Base-by-base conservation (phyloP, 169 alveolate genomes). In the Plasmodium inui region DNA sequence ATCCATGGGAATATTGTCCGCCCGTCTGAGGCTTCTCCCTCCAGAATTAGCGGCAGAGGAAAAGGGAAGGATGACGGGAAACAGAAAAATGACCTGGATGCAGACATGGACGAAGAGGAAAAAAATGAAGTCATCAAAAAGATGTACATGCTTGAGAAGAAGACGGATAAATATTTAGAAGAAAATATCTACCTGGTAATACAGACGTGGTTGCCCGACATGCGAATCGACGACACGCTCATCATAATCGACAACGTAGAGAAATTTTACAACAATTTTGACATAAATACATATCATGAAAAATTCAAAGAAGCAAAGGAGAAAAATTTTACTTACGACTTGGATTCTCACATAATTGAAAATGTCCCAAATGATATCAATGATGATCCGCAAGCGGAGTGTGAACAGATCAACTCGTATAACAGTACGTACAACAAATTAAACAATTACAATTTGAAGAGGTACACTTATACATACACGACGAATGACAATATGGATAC, bases 51-150 rank as follows among this genome's bases (percentile, higher is more conserved):
- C 32, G 71, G 22, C 7, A 86, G 61, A 57, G 28, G 44, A 53
- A 76, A 53, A 76, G 41, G 37, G n/a, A 86, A 86, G 70, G 74
- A 74, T 1, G 93, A 74, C 1, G 22, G 67, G 19, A 37, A 61
- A 14, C 82, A 83, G 44, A 37, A 86, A 76, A 78, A 78, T 14
- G 81, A 86, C 44, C 7, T 26, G 1, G 28, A 32, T 28, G 28
- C 85, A 22, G 93, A 86, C 53, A 76, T 76, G 85, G 86, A 76
- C 53, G 93, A 86, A 32, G 93, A 86, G 39, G 93, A 86, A 86
- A 86, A 86, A 86, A 86, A 86, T 46, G 93, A 86, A 86, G 93
- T 86, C 10, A 50, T 86, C 30, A 86, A 86, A 72, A 86, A 86
- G 46, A 9, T 86, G 44, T 86, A 86, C 78, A 76, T 86, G 88